Base-by-base conservation (phyloP, 2,329 filamentous ascomycete species). In the Lecanicillium sp. region DNA sequence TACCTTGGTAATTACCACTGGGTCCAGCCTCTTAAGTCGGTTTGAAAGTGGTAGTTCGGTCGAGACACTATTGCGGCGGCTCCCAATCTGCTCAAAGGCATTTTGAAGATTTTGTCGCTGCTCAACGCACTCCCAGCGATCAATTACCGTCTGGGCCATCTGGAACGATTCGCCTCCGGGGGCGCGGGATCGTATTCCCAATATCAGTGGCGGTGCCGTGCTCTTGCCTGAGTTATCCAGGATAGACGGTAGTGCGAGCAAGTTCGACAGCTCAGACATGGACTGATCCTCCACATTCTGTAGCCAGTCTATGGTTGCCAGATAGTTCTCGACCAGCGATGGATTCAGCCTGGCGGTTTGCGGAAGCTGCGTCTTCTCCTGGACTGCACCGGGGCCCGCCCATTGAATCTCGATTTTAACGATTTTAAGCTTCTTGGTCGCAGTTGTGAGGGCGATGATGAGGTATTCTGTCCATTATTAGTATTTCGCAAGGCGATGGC, bases 71-170 rank as follows among this genome's bases (percentile, higher is more conserved):
- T 76, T 78, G 51, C 77, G 78, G 49, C 82, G 77, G 31, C 58
- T 58, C 7, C 79, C 77, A 18, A 92, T 69, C 49, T 89, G 82
- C 47, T 87, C 83, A 55, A 94, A 90, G 11, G 82, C 83, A 2
- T 81, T 64, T 54, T 92, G 84, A 7, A 94, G 64, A 9, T 65
- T 69, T 46, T 82, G 77, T n/a, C 72, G 62, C 34, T 77, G 71
- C 22, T 84, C 78, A 9, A 90, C 57, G 12, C 94, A 65, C 49
- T 92, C 82, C 90, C 90, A 97, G 45, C 84, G 76, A 46, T 87
- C 81, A 45, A 97, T 70, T 29, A 89, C 74, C 48, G 81, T 94
- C 49, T 84, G 78, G 0, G 77, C 66, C 22, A 80, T 77, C 46
- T 81, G 77, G 30, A 74, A 79, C 20, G 80, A 47, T 65, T 69